Percentiles rank a stretch among this genome's conserved stretches.
phyloP scores from a whole-genome alignment of 2,329 filamentous ascomycete species.

The Pseudogymnoascus sp. region DNA sequence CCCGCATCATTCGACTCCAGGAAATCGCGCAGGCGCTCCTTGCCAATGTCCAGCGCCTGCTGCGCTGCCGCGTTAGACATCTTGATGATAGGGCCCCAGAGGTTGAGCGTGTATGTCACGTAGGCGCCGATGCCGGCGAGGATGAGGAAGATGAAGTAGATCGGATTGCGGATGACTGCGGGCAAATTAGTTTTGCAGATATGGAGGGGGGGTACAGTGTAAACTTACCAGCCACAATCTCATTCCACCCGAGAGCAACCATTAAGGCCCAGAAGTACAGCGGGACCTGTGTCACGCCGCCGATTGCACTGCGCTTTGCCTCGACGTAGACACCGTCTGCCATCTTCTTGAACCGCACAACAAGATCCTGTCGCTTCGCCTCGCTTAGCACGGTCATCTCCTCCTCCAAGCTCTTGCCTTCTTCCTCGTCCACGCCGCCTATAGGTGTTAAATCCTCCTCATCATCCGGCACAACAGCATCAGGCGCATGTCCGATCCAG shows the following conservation, averaged over 20 bases:
- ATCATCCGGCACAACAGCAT: slow-evolving; percentile 68
- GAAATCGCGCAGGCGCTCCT: slow-evolving; percentile 84
- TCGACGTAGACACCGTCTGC: slow-evolving; percentile 97
- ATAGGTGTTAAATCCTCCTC: slow-evolving; percentile 87
- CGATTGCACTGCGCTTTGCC: slow-evolving; percentile 93
- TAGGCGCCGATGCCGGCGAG: slow-evolving; percentile 71
- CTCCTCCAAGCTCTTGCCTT: slow-evolving; percentile 88
- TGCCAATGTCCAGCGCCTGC: slow-evolving; percentile 86
- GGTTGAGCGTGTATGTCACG: slow-evolving; percentile 85
- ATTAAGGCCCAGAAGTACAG: slow-evolving; percentile 90
- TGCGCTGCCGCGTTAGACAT: slow-evolving; percentile 84
- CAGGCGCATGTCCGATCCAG: slow-evolving; percentile 75
- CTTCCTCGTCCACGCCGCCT: slow-evolving; percentile 88
- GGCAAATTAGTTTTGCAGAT: slow-evolving; percentile 14
- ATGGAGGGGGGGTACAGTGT: slow-evolving; percentile 10
- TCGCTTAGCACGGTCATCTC: slow-evolving; percentile 94
- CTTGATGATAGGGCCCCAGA: slow-evolving; percentile 91
- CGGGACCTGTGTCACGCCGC: slow-evolving; percentile 87
- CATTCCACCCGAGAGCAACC: slow-evolving; percentile 94
- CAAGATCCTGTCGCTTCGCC: slow-evolving; percentile 81
- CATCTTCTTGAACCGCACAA: slow-evolving; percentile 94
- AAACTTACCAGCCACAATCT: slow-evolving; percentile 80
- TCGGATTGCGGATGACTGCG: slow-evolving; percentile 81
- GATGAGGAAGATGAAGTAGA: slow-evolving; percentile 85
- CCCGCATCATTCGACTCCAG: slow-evolving; percentile 81